A percentile compares a stretch with the other conserved stretches of the same genome.
These are phyloP conservation scores for Aspergillus tamarii DNA, from an alignment of 2,329 filamentous ascomycete genomes.

Conservation along the genomic window DNA sequence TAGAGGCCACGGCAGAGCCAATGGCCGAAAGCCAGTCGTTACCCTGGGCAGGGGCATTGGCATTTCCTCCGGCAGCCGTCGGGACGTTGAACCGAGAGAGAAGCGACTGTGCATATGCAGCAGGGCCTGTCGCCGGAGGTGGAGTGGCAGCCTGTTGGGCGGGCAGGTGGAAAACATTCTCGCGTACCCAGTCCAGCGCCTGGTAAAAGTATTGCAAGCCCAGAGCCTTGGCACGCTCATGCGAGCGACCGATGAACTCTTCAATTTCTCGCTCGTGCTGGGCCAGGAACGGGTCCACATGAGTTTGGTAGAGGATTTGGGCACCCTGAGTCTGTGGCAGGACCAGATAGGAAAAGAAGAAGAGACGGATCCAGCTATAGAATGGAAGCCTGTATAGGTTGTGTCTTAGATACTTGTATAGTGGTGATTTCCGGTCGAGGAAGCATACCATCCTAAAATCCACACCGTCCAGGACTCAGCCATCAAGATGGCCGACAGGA, in stretches of 20 bases:
- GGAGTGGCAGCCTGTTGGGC: constrained; percentile 57
- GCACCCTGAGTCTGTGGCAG: constrained; percentile 97
- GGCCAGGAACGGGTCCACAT: constrained; percentile 84
- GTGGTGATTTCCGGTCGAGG: neutral
- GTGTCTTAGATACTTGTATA: neutral
- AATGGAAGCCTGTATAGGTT: constrained; percentile 78
- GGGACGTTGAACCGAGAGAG: constrained; percentile 87
- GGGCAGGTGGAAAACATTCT: constrained; percentile 77
- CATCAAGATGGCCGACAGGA: constrained; percentile 78
- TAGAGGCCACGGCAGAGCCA: constrained; percentile 70
- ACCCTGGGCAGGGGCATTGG: constrained; percentile 52
- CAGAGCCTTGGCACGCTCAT: constrained; percentile 75
- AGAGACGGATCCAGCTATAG: constrained; percentile 86
- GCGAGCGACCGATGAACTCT: constrained; percentile 78
- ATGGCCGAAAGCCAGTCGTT: constrained; percentile 79
- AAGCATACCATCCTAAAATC: constrained; percentile 75
- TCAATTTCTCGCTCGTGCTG: constrained; percentile 90
- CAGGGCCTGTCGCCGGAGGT: constrained; percentile 44
- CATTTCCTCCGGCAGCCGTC: constrained; percentile 52
- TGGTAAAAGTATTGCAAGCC: constrained; percentile 76
- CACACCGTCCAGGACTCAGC: constrained; percentile 87
- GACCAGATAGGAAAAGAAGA: constrained; percentile 90
- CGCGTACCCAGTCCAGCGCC: constrained; percentile 71
- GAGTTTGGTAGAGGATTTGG: constrained; percentile 78
- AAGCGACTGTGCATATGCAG: constrained; percentile 75